phyloP scores from a whole-genome alignment of 495 filamentous ascomycete genomes.

The Corynascus novoguineensis region DNA sequence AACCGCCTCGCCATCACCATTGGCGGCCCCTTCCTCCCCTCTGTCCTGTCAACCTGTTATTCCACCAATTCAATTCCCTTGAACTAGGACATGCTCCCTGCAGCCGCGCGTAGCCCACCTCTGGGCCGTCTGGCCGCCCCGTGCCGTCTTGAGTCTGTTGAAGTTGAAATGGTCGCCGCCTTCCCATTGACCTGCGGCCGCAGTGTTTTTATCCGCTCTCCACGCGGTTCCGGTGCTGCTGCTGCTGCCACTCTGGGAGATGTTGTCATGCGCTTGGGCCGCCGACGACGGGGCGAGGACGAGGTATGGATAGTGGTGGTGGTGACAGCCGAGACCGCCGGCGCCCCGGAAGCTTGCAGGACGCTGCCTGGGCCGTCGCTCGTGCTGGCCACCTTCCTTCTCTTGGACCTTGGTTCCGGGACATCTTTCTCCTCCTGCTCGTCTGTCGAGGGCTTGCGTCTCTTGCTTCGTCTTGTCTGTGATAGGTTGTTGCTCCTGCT shows the following conservation, averaged over 20 bases:
- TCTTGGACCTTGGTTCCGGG: too few relatives aligned
- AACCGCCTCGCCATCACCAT: conserved; percentile 2
- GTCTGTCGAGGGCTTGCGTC: too few relatives aligned
- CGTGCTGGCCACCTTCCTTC: too few relatives aligned
- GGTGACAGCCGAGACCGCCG: too few relatives aligned
- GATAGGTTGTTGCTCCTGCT: too few relatives aligned
- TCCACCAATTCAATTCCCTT: too few relatives aligned
- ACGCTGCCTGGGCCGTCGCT: too few relatives aligned
- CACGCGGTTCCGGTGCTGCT: conserved; percentile 3
- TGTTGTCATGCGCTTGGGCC: conserved; percentile 1
- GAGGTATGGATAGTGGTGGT: too few relatives aligned
- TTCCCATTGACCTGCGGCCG: conserved; percentile 3
- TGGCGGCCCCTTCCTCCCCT: too few relatives aligned
- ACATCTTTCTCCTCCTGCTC: too few relatives aligned
- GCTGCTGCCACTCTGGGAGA: conserved; percentile 1
- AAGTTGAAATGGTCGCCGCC: background rate
- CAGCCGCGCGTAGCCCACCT: background rate
- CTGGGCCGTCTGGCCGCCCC: conserved; percentile 2
- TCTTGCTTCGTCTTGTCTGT: too few relatives aligned
- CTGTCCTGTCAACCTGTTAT: conserved; percentile 3
- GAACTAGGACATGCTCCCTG: conserved; percentile 4
- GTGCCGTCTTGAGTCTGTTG: conserved; percentile 1
- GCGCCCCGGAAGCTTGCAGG: too few relatives aligned
- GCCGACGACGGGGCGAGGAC: conserved; percentile 1
- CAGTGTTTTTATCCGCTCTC: conserved; percentile 4